phyloP scores from a whole-genome alignment of 495 filamentous ascomycete genomes.

The Filosporella fistucella region DNA sequence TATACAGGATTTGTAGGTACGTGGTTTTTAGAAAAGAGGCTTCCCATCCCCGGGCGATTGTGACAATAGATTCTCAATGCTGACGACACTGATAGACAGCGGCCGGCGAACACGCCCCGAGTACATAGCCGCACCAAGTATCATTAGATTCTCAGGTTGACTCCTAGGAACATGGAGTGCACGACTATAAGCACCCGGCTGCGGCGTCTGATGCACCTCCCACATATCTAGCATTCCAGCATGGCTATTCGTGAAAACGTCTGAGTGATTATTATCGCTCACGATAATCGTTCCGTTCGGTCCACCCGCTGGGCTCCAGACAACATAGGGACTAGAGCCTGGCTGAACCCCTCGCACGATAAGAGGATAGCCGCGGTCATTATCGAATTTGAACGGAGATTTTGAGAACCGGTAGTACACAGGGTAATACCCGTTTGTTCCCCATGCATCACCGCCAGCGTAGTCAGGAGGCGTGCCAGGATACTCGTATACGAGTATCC shows the following conservation, averaged over 20 bases:
- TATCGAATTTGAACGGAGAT: constrained; percentile 46
- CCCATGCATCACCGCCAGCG: too few relatives aligned
- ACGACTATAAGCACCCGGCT: constrained; percentile 45
- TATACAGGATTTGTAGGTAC: too few relatives aligned
- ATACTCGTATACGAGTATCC: constrained; percentile 10
- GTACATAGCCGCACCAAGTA: too few relatives aligned
- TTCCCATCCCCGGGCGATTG: too few relatives aligned
- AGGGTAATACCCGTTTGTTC: constrained; percentile 28
- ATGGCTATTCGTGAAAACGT: constrained; percentile 52
- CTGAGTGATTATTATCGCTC: constrained; percentile 41
- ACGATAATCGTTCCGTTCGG: constrained; percentile 51
- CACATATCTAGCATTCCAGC: constrained; percentile 50
- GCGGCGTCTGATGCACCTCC: constrained; percentile 43
- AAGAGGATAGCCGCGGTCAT: constrained; percentile 34
- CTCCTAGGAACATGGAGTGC: too few relatives aligned
- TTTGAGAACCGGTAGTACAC: constrained; percentile 46
- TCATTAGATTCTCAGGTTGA: too few relatives aligned
- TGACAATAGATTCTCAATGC: too few relatives aligned
- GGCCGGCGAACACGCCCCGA: too few relatives aligned
- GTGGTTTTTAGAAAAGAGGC: too few relatives aligned
- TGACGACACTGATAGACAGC: too few relatives aligned
- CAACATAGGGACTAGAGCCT: constrained; percentile 49
- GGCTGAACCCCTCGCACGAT: constrained; percentile 35
- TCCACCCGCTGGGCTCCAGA: constrained; percentile 48
- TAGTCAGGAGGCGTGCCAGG: not conserved